phyloP scores from a whole-genome alignment of 1,284 basidiomycete species.

The Microbotryum silenes-acaulis region DNA sequence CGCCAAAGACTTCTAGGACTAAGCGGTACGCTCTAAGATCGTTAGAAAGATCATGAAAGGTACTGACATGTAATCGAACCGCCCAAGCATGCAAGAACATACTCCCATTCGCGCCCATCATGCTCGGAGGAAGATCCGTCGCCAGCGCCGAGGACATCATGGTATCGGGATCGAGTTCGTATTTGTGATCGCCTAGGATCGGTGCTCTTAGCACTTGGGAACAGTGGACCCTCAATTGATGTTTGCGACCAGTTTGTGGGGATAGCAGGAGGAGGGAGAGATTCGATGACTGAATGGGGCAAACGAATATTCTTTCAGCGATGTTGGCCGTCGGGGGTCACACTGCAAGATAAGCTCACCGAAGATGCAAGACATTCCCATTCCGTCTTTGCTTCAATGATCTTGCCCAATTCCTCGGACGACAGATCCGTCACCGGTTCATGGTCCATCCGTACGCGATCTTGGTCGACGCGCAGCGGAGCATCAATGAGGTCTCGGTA shows the following conservation, averaged over 20 bases:
- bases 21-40: background rate
- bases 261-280: constrained; percentile 15
- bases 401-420: background rate
- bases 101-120: background rate
- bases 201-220: constrained; percentile 23
- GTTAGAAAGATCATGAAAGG: too few relatives aligned
- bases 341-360: constrained; percentile 1
- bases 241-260: constrained; percentile 26
- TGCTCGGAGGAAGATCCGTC: background rate
- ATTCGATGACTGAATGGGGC: background rate
- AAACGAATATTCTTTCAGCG: too few relatives aligned
- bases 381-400: constrained; percentile 13
- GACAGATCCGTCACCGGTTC: background rate
- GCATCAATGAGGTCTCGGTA: constrained; percentile 9
- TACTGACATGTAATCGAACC: constrained; percentile 17
- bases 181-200: constrained; percentile 29
- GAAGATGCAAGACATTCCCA: constrained; percentile 22
- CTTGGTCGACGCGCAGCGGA: constrained; percentile 16
- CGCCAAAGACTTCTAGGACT: background rate
- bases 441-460: constrained; percentile 13
- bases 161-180: constrained; percentile 9
- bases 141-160: constrained; percentile 9
- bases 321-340: background rate
- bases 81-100: constrained; percentile 21
- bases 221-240: constrained; percentile 27